phyloP scores from a whole-genome alignment of 148 eudicot genomes.

The Euryodendron excelsum region DNA sequence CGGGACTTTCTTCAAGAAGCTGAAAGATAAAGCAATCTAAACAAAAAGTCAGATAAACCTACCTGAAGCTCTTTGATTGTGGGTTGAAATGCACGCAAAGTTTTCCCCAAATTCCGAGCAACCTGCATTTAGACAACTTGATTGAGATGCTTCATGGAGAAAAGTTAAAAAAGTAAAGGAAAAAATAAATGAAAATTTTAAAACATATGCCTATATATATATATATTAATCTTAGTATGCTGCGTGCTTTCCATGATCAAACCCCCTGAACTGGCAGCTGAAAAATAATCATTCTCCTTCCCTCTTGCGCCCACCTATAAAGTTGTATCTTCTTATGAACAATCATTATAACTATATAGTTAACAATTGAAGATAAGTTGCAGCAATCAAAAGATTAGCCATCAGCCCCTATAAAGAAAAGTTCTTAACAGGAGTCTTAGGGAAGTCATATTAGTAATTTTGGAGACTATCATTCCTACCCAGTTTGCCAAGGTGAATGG shows the following conservation, averaged over 20 bases:
- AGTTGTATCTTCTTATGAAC: not conserved
- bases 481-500: not conserved
- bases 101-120: slow-evolving; percentile 84
- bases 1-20: not conserved
- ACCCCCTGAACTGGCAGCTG: not conserved
- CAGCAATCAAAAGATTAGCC: not conserved
- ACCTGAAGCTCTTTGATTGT: slow-evolving; percentile 97
- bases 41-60: not conserved
- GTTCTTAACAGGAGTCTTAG: not conserved
- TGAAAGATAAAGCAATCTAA: not conserved
- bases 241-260: not conserved
- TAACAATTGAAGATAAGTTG: not conserved
- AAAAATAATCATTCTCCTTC: slow-evolving; percentile 5
- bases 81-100: slow-evolving; percentile 88
- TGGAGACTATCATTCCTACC: not conserved
- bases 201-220: not conserved
- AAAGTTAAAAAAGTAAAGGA: not conserved
- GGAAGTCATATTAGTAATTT: not conserved
- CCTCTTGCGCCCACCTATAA: not conserved
- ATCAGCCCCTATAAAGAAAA: not conserved
- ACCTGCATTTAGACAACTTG: slow-evolving; percentile 49
- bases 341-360: not conserved
- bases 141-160: slow-evolving; percentile 5
- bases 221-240: not conserved
- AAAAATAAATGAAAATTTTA: not conserved